Base-by-base conservation (phyloP, 352 stramenopile species). In the Globisporangium cylindrosporum region DNA sequence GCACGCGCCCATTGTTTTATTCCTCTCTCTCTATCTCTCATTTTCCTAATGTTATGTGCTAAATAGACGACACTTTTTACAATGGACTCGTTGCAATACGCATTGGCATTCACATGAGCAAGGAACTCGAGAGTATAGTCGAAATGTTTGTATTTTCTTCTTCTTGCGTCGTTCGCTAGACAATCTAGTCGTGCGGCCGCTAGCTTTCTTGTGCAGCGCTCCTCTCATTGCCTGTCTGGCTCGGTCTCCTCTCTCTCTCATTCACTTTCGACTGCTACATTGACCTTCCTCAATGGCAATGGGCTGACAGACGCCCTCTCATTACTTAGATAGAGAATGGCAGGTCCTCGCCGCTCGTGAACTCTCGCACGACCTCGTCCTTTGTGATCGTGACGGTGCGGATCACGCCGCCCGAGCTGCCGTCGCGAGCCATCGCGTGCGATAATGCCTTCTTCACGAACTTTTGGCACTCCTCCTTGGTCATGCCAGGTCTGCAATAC, bases 361-460 rank as follows among this genome's bases (percentile, higher is more conserved):
- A 98, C 66, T 98, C 93, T 43, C 94, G 90, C 71, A 97, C 84
- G 64, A 95, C 86, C 34, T 96, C 95, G 63, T 95, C 85, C 58
- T 92, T 83, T 70, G 87, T 97, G 68, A 99, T 98, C 64, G 89
- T 94, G 66, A 99, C 90, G 18, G 97, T 98, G 66, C 98, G 89
- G 77, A 99, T 99, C 54, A 99, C 95, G 67, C 98, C 98, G 60
- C 98, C 98, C n/a, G 94, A 99, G 69, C 91, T 98, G 62, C 97
- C 97, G 86, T 99, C 98, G 32, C 98, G 88, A 15, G 97, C 94
- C 97, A 99, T 99, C 32, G 98, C 98, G 84, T 99, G 97, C 41
- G 90, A 73, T 67, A 99, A 78, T 63, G 93, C 86, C 77, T 98
- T 98, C 74, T 97, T 98, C 53, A 98, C 96, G 70, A 99, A 97